Evolutionary conservation across 169 alveolate genomes (phyloP), one percentile per base, ranked within the genome.

Genomic region (Eimeria necatrix): DNA sequence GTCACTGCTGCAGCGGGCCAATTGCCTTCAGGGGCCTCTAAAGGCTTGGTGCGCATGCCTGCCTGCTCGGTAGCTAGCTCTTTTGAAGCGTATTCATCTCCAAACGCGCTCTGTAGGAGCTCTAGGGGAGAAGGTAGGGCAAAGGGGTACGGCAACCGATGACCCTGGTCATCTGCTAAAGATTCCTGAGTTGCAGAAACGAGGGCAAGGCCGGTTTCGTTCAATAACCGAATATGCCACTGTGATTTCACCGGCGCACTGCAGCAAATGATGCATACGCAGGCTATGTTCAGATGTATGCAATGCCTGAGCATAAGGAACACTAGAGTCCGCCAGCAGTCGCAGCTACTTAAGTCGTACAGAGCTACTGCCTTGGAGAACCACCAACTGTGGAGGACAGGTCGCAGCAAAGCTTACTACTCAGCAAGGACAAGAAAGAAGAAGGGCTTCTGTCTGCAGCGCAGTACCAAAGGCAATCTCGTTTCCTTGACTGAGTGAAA

Each of bases 71-170:
- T 18, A 3, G 49, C 80, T 4, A 85, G 80, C 81, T 32, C 92
- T 41, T 85, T 60, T n/a, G 60, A 26, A 16, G 92, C 92, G 61
- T 85, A 85, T 16, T n/a, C 92, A 26, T 59, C 41, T 60, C 92
- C 92, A 85, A 85, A 85, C 16, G 92, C 92, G 60, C 92, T 60
- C 46, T 85, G 81, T 5, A 85, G 81, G 26, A 85, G 92, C 73
- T 85, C 80, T 24, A 85, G 81, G 16, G 92, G 81, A 18, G 92
- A 59, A 41, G 92, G 92, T 46, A 85, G 4, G 32, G 70, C 24
- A 41, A 85, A 85, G 12, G 92, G 92, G 49, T 85, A 85, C 0
- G 92, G 80, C 59, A 85, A n/a, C 5, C 24, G 92, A 3, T 7
- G 18, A 6, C 92, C 92, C 12, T 41, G 24, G 20, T 41, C 60